Percentiles rank a stretch among this genome's conserved stretches.
phyloP scores from a whole-genome alignment of 2,329 filamentous ascomycete genomes.

The Aspergillus spinulosporus region DNA sequence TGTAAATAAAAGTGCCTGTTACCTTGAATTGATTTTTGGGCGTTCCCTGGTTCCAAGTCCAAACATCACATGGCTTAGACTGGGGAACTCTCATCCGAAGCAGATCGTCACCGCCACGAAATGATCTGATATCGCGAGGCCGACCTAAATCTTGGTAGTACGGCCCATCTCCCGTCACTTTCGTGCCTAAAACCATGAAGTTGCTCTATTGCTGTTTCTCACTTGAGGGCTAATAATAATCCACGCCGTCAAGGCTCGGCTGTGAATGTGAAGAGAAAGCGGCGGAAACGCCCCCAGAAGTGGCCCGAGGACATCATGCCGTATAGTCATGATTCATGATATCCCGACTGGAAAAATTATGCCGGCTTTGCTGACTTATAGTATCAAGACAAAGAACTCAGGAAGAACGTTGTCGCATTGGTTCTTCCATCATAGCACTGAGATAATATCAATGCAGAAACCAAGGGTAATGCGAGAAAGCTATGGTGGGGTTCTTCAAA shows the following conservation, averaged over 20 bases:
- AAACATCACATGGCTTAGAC: conserved; percentile 5
- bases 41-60: conserved; percentile 11
- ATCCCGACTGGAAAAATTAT: background rate
- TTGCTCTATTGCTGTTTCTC: background rate
- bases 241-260: background rate
- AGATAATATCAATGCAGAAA: background rate
- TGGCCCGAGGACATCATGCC: conserved; percentile 5
- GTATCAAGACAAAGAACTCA: background rate
- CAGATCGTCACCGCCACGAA: conserved; percentile 8
- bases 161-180: background rate
- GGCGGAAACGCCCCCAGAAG: conserved; percentile 18
- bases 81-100: conserved; percentile 7
- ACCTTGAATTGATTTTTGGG: background rate
- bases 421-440: background rate
- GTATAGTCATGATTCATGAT: background rate
- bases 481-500: conserved; percentile 11
- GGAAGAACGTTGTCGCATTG: background rate
- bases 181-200: background rate
- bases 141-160: background rate
- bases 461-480: background rate
- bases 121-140: background rate
- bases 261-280: conserved; percentile 14
- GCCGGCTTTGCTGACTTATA: background rate
- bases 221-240: background rate
- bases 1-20: conserved; percentile 6